Conservation (phyloP, 495 filamentous ascomycete species). For the Pseudomonodictys pantanalensis region DNA sequence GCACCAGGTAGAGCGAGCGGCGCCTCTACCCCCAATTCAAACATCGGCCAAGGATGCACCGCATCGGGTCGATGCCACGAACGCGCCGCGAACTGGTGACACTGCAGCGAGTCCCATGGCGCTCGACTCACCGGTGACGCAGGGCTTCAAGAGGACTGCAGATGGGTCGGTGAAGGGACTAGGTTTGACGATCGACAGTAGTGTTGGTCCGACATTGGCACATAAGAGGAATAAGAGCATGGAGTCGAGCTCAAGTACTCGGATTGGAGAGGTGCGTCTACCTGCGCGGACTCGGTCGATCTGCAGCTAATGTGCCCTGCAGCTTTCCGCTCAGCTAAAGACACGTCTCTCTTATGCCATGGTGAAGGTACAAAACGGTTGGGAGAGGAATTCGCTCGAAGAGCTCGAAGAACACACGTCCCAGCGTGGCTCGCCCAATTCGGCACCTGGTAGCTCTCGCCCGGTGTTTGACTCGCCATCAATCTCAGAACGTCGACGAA, state of each 20-base stretch:
- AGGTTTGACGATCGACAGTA: neutral
- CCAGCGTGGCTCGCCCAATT: constrained; percentile 43
- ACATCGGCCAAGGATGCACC: constrained; percentile 14
- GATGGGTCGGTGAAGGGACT: constrained; percentile 24
- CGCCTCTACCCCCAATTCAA: constrained; percentile 11
- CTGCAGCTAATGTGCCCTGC: constrained; percentile 23
- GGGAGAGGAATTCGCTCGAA: constrained; percentile 66
- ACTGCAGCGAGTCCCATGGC: constrained; percentile 30
- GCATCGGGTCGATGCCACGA: constrained; percentile 22
- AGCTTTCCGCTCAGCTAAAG: constrained; percentile 75
- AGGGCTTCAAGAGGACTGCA: constrained; percentile 31
- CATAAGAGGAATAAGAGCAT: constrained; percentile 71
- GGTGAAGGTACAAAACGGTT: constrained; percentile 84
- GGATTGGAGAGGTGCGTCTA: constrained; percentile 70
- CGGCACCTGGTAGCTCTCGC: neutral
- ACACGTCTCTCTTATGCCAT: constrained; percentile 83
- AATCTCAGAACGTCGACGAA: constrained; percentile 19
- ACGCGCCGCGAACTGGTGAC: constrained; percentile 20
- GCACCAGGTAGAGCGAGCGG: constrained; percentile 9
- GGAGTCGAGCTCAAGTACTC: constrained; percentile 54
- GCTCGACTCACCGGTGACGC: constrained; percentile 22
- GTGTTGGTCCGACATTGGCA: constrained; percentile 23
- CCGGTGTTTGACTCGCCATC: constrained; percentile 24
- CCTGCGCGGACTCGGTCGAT: constrained; percentile 9
- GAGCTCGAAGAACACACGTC: constrained; percentile 69